Conservation (phyloP, 306 rosid genomes). For the Myrica gale region DNA sequence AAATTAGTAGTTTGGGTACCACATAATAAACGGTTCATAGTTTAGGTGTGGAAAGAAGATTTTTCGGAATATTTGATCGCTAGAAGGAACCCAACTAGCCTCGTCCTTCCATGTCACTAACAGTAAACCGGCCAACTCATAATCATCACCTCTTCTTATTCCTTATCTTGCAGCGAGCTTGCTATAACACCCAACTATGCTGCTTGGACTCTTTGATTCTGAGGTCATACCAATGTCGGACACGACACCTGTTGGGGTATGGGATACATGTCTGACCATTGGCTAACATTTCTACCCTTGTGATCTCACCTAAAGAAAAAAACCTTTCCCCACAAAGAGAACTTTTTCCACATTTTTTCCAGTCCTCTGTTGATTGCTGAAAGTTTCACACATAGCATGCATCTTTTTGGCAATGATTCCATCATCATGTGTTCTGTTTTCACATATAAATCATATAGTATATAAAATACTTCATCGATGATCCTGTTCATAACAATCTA, state of each 20-base stretch:
- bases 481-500: too few species aligned
- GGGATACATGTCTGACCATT: background rate
- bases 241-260: background rate
- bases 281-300: background rate
- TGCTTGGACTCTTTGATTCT: background rate
- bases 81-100: background rate
- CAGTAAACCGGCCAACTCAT: background rate
- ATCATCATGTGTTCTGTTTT: too few species aligned
- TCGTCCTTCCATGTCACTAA: background rate
- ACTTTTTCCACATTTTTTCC: background rate
- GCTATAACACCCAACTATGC: background rate
- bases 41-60: background rate
- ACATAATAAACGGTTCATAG: too few species aligned
- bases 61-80: background rate
- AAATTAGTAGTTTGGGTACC: too few species aligned
- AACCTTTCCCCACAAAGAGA: too few species aligned
- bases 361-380: background rate
- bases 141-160: background rate
- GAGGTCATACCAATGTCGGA: background rate
- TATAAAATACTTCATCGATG: too few species aligned
- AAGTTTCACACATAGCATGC: background rate
- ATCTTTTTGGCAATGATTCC: background rate
- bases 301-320: too few species aligned
- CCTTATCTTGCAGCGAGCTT: background rate
- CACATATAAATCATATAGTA: too few species aligned